Conservation (phyloP, 2,329 filamentous ascomycete genomes). For the Penicillium janthinellum region DNA sequence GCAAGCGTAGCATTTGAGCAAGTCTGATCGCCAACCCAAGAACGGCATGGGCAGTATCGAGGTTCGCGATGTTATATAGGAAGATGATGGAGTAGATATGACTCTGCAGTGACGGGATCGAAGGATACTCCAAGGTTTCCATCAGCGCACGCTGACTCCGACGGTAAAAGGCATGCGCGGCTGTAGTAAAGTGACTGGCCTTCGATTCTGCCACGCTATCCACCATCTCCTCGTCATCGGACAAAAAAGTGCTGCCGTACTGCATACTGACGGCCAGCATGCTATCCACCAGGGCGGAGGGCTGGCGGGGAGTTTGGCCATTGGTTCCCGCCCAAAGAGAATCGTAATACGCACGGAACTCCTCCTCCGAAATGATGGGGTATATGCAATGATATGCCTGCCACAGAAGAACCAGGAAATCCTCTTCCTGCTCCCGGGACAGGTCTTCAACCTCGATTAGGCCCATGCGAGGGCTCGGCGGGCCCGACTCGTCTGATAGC, state of each 20-base stretch:
- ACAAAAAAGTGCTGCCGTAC: conserved; percentile 2
- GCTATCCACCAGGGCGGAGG: conserved; percentile 24
- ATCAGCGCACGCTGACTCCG: conserved; percentile 50
- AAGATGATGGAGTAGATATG: conserved; percentile 42
- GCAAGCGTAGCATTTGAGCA: too few species aligned
- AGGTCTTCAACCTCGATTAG: neutral
- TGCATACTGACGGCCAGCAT: conserved; percentile 29
- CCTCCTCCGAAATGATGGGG: conserved; percentile 22
- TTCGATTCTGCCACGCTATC: too few species aligned
- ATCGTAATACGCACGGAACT: conserved; percentile 25
- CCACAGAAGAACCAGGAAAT: conserved; percentile 25
- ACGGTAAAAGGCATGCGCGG: conserved; percentile 36
- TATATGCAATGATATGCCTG: conserved; percentile 22
- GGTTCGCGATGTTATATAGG: too few species aligned
- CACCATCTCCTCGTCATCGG: too few species aligned
- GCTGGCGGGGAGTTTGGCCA: conserved; percentile 10
- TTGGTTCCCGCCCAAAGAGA: conserved; percentile 16
- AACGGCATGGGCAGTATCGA: too few species aligned
- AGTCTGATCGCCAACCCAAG: too few species aligned
- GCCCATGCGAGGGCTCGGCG: too few species aligned
- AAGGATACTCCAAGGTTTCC: conserved; percentile 52
- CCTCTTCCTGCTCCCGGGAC: conserved; percentile 23
- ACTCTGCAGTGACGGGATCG: conserved; percentile 53
- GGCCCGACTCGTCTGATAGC: too few species aligned
- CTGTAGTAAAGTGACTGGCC: too few species aligned